These are phyloP conservation scores for Galeopsis tetrahit DNA, from an alignment of 257 asterid species.

Conservation along the genomic window DNA sequence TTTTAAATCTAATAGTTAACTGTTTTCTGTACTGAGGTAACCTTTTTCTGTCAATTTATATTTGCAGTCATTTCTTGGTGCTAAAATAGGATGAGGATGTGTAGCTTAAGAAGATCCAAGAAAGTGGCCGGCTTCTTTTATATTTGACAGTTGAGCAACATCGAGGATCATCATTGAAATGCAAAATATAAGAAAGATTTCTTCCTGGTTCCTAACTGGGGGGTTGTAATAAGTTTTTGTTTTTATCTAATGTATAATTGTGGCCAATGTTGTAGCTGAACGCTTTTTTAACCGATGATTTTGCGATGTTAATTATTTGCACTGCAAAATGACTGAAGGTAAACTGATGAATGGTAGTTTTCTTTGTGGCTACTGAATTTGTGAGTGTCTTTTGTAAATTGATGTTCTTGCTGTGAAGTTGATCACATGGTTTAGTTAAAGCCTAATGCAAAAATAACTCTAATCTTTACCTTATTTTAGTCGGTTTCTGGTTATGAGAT, in stretches of 20 bases:
- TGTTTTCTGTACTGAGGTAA: conserved; percentile 2
- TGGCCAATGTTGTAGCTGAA: conserved; percentile 35
- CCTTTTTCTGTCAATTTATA: conserved; percentile 3
- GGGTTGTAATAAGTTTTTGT: conserved; percentile 39
- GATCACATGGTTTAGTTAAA: conserved; percentile 1
- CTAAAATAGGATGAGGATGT: conserved; percentile 54
- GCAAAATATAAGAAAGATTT: conserved; percentile 18
- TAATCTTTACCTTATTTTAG: not conserved
- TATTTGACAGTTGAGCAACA: conserved; percentile 15
- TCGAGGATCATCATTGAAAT: conserved; percentile 29
- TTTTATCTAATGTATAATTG: conserved; percentile 32
- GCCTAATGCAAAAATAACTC: not conserved
- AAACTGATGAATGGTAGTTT: conserved; percentile 26
- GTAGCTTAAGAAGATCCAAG: conserved; percentile 32
- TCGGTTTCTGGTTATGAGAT: not conserved
- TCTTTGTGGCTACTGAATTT: conserved; percentile 12
- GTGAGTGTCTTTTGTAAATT: conserved; percentile 22
- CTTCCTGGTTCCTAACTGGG: conserved; percentile 31
- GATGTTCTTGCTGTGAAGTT: conserved; percentile 6
- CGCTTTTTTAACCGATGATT: conserved; percentile 26
- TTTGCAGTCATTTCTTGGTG: conserved; percentile 74
- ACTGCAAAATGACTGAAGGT: conserved; percentile 24
- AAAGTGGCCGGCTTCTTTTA: not conserved
- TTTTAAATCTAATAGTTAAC: not conserved
- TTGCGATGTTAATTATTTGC: conserved; percentile 29